Base-by-base conservation (phyloP, 352 stramenopile genomes). In the Phytophthora rubi region DNA sequence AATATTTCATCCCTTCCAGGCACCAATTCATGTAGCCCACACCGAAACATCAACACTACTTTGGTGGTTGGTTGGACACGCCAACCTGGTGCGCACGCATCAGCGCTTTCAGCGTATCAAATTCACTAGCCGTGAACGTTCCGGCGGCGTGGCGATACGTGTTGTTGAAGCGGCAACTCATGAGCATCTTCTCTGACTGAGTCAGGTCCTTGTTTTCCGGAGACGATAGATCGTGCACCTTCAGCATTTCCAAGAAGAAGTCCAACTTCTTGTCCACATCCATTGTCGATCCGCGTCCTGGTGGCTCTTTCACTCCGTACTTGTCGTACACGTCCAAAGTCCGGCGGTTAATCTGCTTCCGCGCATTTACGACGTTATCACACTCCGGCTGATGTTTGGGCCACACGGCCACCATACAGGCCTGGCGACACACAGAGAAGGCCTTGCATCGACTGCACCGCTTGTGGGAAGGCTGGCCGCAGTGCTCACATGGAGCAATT, bases 111-210 rank as follows among this genome's bases (percentile, higher is more conserved):
- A 84, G 71, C 39, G 28, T 62, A 10, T 48, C 23, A 15, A 82
- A 32, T 57, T 82, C 73, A 21, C 55, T 47, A 1, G 18, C 7
- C 23, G 53, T 54, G 15, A 83, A 70, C 44, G 59, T 75, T 0
- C 66, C 45, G 8, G 42, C 18, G 6, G 72, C 72, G 47, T 85
- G 71, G 8, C 56, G 59, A 48, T 81, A 78, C 52, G 67, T 33
- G 39, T 73, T 68, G 60, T 81, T 85, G 55, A 75, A 81, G 21
- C 65, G 68, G 42, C 66, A 65, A 53, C 81, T 82, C n/a, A 81
- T 58, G 21, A 82, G 67, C 57, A 85, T 48, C 59, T 80, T 81
- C 35, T 71, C 59, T 16, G 57, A 23, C 12, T 78, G 53, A 59
- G 70, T 44, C n/a, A 70, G 56, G 15, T 51, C 12, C 26, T 63